A percentile compares a stretch with the other conserved stretches of the same genome.
phyloP scores from a whole-genome alignment of 352 stramenopile species.

The Phytophthora brassicae region DNA sequence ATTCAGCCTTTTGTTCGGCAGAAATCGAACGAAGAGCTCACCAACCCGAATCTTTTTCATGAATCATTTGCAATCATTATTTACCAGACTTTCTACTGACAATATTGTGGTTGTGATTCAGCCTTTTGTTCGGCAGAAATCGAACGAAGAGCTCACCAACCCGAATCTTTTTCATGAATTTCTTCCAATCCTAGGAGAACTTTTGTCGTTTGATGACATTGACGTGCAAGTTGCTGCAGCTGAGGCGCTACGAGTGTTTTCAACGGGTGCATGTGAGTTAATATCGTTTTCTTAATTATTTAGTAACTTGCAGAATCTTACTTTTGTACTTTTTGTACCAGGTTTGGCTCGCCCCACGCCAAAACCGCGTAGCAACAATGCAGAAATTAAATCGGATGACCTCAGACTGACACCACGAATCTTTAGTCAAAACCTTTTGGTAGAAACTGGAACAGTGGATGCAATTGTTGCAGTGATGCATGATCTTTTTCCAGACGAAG shows the following conservation, averaged over 20 bases:
- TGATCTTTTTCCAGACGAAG: slow-evolving; percentile 69
- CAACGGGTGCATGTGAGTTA: slow-evolving; percentile 58
- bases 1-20: slow-evolving; percentile 66
- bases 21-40: slow-evolving; percentile 82
- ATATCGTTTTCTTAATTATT: neutral
- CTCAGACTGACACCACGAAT: slow-evolving; percentile 57
- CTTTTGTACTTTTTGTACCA: neutral
- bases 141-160: slow-evolving; percentile 79
- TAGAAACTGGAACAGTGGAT: slow-evolving; percentile 62
- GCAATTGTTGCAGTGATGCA: slow-evolving; percentile 63
- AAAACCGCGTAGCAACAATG: slow-evolving; percentile 35
- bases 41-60: slow-evolving; percentile 52
- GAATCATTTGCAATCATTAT: no score
- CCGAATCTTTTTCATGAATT: slow-evolving; percentile 49
- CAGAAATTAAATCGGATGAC: slow-evolving; percentile 42
- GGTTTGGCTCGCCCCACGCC: slow-evolving; percentile 38
- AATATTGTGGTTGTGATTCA: slow-evolving; percentile 24
- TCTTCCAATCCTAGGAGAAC: slow-evolving; percentile 51
- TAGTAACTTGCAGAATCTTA: no score
- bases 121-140: slow-evolving; percentile 72
- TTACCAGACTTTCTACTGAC: no score
- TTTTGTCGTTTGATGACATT: slow-evolving; percentile 58
- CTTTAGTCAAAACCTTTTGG: slow-evolving; percentile 70
- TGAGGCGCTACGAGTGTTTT: slow-evolving; percentile 60
- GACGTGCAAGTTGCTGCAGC: slow-evolving; percentile 65